Evolutionary conservation across 371 early-diverging fungal species (phyloP).

Genomic region (Syncephalastrum sp.): DNA sequence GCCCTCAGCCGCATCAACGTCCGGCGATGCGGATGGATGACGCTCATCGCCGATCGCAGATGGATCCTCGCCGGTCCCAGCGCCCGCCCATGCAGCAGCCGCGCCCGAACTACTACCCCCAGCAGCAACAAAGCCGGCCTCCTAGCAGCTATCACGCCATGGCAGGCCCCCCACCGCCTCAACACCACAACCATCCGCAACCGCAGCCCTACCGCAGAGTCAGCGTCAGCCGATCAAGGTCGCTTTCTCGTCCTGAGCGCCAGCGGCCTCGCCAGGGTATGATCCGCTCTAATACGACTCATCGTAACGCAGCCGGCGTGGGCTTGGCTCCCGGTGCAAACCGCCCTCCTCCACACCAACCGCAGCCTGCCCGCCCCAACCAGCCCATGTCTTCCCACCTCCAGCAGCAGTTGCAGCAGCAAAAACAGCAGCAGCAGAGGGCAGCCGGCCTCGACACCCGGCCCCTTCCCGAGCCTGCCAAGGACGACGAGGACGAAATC

Average conservation of each 20-base stretch:
- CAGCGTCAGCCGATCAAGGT: conserved; percentile 36
- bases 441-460: conserved; percentile 20
- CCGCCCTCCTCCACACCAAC: conserved; percentile 4
- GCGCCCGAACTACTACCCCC: no score
- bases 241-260: conserved; percentile 47
- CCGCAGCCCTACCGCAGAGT: conserved; percentile 11
- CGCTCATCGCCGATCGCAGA: no score
- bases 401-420: conserved; percentile 48
- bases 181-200: background rate
- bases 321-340: background rate
- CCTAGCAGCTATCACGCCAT: conserved; percentile 1
- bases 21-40: no score
- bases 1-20: no score
- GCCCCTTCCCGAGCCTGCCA: conserved; percentile 7
- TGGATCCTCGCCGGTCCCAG: no score
- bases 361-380: conserved; percentile 19
- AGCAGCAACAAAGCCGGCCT: no score
- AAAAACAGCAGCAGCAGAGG: conserved; percentile 37
- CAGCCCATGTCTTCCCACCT: conserved; percentile 45
- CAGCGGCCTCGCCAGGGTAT: conserved; percentile 47
- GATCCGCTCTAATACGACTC: conserved; percentile 45
- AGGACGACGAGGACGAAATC: conserved; percentile 26
- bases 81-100: no score
- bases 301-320: conserved; percentile 11
- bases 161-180: conserved; percentile 1